Percentiles rank a stretch among this genome's conserved stretches.
Evolutionary conservation across 2,329 filamentous ascomycete species (phyloP).

Genomic region (Aspergillus alliaceus): DNA sequence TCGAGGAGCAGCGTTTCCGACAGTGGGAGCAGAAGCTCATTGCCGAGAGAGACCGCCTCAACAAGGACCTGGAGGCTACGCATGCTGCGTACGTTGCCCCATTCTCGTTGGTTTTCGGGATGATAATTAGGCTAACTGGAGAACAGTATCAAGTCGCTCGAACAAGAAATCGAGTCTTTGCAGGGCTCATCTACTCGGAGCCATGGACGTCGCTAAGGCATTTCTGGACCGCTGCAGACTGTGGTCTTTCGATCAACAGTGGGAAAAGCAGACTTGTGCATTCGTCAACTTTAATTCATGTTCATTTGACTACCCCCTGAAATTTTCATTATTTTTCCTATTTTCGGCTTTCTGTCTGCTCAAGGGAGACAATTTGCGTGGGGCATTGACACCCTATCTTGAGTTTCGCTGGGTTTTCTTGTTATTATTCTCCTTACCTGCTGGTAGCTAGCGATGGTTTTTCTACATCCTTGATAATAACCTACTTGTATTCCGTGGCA

Average conservation of each 20-base stretch:
- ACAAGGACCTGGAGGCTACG: constrained; percentile 98
- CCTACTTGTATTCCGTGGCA: constrained; percentile 41
- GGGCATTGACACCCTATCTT: constrained; percentile 13
- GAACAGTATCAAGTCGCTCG: constrained; percentile 55
- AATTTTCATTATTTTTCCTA: constrained; percentile 15
- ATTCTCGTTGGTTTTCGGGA: not conserved
- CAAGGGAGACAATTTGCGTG: constrained; percentile 30
- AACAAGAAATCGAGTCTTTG: constrained; percentile 89
- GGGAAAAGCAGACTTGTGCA: constrained; percentile 26
- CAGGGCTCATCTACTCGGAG: constrained; percentile 88
- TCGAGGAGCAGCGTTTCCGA: constrained; percentile 98
- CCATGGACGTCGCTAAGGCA: constrained; percentile 79
- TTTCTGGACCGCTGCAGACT: constrained; percentile 15
- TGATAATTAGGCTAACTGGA: constrained; percentile 26
- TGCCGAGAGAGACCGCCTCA: constrained; percentile 94
- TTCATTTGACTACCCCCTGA: constrained; percentile 37
- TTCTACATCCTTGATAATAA: constrained; percentile 44
- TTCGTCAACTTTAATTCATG: constrained; percentile 31
- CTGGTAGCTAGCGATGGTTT: constrained; percentile 45
- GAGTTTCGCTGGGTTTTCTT: constrained; percentile 32
- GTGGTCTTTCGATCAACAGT: constrained; percentile 27
- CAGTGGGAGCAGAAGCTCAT: constrained; percentile 99
- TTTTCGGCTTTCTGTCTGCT: constrained; percentile 30
- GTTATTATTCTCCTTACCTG: constrained; percentile 36
- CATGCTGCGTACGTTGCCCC: constrained; percentile 66